Base-by-base conservation (phyloP, 192 early-diverging fungal species). In the Entomortierella chlamydospora region DNA sequence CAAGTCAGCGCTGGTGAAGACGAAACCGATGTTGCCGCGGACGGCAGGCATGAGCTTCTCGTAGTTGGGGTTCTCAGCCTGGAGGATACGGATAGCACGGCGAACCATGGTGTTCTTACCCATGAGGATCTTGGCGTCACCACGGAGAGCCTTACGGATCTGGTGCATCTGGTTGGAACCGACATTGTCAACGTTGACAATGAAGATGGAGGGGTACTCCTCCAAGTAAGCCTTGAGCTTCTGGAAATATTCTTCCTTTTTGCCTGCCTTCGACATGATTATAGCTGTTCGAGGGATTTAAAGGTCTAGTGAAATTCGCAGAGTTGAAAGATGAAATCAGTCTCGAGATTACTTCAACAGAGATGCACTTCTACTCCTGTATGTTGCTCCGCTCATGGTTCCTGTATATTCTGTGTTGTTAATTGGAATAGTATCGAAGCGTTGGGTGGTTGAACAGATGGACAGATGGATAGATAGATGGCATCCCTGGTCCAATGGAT, bases 71-170 rank as follows among this genome's bases (percentile, higher is more conserved):
- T 95, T 90, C 72, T 94, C 91, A 61, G 64, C 30, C 50, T 88
- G 65, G 57, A 93, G 76, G 47, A 77, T 73, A 80, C 86, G 88
- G 72, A 94, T 85, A 43, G 89, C 91, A 84, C 92, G 89, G 71
- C 97, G 95, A 54, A 99, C 95, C 96, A 98, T 99, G 85, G 98
- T 98, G 94, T 99, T 99, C 93, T 99, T 99, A 79, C 97, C 98
- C 98, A 99, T 99, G 63, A 99, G 93, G 53, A 99, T 90, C 83
- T 91, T 93, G 70, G 90, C 96, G 43, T 92, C 83, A 59, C 94
- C 94, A 86, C 98, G 96, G 84, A 99, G 92, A 58, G 90, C 74
- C 81, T 87, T 88, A 88, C 93, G 93, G 83, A 98, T 95, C 81
- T 97, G 92, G 91, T 99, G 98, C 97, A 99, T 98, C 89, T 99